Percentiles rank a stretch among this genome's conserved stretches.
Conservation (phyloP, 129 eudicot genomes). For the Ambrosia trifida region DNA sequence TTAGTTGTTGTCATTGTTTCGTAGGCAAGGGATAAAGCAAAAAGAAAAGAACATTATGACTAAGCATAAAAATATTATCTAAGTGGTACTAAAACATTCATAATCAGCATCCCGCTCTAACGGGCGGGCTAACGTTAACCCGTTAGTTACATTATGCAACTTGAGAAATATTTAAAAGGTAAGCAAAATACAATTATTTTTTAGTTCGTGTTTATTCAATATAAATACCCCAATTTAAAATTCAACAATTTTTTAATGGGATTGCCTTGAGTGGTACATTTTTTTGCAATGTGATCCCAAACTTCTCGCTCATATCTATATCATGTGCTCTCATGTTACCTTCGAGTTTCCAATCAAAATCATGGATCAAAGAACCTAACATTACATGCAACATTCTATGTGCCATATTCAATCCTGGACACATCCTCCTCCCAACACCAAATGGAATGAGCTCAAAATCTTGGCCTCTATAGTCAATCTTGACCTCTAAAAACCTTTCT, state of each 20-base stretch:
- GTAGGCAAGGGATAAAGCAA: no score
- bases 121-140: no score
- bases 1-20: no score
- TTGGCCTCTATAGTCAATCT: slow-evolving; percentile 37
- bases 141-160: no score
- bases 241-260: slow-evolving; percentile 6
- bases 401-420: slow-evolving; percentile 45
- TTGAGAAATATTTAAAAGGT: no score
- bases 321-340: slow-evolving; percentile 18
- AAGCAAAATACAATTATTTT: no score
- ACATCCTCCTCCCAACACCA: slow-evolving; percentile 47
- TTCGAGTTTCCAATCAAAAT: slow-evolving; percentile 42
- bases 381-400: slow-evolving; percentile 42
- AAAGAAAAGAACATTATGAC: no score
- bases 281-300: slow-evolving; percentile 37
- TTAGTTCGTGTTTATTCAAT: no score
- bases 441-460: slow-evolving; percentile 47
- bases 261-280: slow-evolving; percentile 24
- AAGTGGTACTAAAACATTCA: no score
- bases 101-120: no score
- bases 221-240: slow-evolving; percentile 1
- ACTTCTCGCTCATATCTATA: slow-evolving; percentile 42
- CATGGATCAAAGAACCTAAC: slow-evolving; percentile 40
- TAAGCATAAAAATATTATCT: no score
- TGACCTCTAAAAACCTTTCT: slow-evolving; percentile 34